Evolutionary conservation across 768 basidiomycete genomes (phyloP).

Genomic region (Trametes villosa): DNA sequence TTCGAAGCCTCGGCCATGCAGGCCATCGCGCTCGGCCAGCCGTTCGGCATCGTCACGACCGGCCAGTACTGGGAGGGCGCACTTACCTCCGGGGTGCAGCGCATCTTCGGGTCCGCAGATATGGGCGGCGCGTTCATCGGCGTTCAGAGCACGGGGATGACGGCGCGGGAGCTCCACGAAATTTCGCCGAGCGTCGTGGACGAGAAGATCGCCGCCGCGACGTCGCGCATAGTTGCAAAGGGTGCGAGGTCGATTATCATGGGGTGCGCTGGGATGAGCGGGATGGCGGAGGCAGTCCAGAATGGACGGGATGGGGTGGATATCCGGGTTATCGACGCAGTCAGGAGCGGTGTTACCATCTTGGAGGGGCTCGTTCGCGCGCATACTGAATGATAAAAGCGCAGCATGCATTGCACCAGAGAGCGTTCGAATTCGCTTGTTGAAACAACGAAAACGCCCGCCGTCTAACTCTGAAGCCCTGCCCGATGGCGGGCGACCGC

Average conservation of each 20-base stretch:
- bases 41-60: constrained; percentile 43
- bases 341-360: constrained; percentile 25
- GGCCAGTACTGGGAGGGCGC: constrained; percentile 40
- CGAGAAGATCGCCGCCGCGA: constrained; percentile 31
- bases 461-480: too few relatives aligned
- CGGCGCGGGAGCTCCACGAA: constrained; percentile 39
- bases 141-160: constrained; percentile 39
- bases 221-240: constrained; percentile 28
- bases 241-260: constrained; percentile 27
- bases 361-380: constrained; percentile 24
- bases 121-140: constrained; percentile 33
- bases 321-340: constrained; percentile 25
- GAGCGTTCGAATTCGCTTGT: too few relatives aligned
- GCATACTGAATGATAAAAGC: too few relatives aligned
- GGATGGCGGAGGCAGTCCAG: constrained; percentile 29
- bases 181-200: constrained; percentile 29
- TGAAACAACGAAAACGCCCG: too few relatives aligned
- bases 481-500: too few relatives aligned
- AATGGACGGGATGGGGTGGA: constrained; percentile 13
- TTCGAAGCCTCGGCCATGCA: constrained; percentile 41
- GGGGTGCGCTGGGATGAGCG: constrained; percentile 33
- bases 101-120: constrained; percentile 28
- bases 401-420: background rate
- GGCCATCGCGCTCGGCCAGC: constrained; percentile 27
- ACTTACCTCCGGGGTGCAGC: constrained; percentile 29